Conservation (phyloP, 306 rosid species). For the Fragaria iinumae region DNA sequence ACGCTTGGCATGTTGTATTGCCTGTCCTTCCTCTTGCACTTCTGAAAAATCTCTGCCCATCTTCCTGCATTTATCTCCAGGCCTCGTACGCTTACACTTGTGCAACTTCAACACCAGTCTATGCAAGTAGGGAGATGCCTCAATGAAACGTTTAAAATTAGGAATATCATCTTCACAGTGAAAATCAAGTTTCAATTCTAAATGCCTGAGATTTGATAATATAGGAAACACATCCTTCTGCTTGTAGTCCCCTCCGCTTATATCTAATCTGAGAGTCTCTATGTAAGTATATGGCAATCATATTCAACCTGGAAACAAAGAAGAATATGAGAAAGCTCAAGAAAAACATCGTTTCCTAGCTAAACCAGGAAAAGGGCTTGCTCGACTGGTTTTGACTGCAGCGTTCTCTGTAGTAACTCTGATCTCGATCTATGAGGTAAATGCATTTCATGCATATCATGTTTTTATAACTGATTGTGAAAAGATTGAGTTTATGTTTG, state of each 20-base stretch:
- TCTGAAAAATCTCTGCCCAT: background rate
- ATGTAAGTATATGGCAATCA: too few relatives aligned
- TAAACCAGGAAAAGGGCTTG: too few relatives aligned
- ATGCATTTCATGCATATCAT: too few relatives aligned
- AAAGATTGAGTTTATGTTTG: too few relatives aligned
- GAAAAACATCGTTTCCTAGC: too few relatives aligned
- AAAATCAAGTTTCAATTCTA: background rate
- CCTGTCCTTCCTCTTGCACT: background rate
- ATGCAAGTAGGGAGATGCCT: slow-evolving; percentile 1
- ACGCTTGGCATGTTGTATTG: background rate
- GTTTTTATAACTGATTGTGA: too few relatives aligned
- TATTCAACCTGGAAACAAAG: too few relatives aligned
- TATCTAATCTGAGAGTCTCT: background rate
- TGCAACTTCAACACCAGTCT: background rate
- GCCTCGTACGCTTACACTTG: background rate
- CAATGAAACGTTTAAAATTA: background rate
- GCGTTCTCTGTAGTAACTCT: too few relatives aligned
- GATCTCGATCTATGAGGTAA: too few relatives aligned
- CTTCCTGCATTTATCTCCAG: background rate
- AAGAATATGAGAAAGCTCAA: too few relatives aligned
- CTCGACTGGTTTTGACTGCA: too few relatives aligned
- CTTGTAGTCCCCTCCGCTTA: background rate
- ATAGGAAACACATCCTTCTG: background rate
- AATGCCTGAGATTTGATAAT: background rate
- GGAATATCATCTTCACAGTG: background rate